Conservation (phyloP, 1,284 basidiomycete genomes). For the Ganoderma multipileum region DNA sequence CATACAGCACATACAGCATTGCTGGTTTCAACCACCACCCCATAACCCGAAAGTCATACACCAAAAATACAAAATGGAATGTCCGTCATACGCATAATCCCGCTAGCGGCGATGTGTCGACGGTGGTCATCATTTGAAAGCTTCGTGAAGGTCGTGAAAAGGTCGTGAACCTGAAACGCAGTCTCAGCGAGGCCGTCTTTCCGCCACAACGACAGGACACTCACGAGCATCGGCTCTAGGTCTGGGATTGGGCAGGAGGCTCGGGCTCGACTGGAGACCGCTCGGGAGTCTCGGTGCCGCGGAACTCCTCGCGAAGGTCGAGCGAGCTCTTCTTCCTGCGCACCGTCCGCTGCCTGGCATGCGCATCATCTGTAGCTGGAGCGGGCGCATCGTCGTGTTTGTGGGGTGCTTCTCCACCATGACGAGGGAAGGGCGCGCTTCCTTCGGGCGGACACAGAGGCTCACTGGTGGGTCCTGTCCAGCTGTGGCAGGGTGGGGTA, state of each 20-base stretch:
- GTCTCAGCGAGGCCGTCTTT: neutral
- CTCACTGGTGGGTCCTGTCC: neutral
- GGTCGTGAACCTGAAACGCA: neutral
- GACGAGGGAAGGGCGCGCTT: constrained; percentile 4
- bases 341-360: constrained; percentile 34
- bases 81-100: neutral
- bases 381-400: neutral
- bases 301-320: constrained; percentile 49
- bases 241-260: neutral
- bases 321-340: constrained; percentile 52
- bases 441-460: neutral
- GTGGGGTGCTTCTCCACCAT: neutral
- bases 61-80: neutral
- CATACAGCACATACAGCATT: neutral
- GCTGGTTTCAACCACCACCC: neutral
- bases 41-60: neutral
- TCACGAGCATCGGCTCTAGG: neutral
- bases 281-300: constrained; percentile 7
- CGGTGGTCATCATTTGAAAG: neutral
- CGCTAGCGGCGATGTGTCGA: neutral
- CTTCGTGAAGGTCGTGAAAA: constrained; percentile 3
- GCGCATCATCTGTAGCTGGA: neutral
- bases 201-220: neutral
- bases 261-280: neutral
- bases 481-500: neutral